Evolutionary conservation across 371 early-diverging fungal genomes (phyloP), one percentile per base, ranked within the genome.

Genomic region (Aphelidium insulamus): DNA sequence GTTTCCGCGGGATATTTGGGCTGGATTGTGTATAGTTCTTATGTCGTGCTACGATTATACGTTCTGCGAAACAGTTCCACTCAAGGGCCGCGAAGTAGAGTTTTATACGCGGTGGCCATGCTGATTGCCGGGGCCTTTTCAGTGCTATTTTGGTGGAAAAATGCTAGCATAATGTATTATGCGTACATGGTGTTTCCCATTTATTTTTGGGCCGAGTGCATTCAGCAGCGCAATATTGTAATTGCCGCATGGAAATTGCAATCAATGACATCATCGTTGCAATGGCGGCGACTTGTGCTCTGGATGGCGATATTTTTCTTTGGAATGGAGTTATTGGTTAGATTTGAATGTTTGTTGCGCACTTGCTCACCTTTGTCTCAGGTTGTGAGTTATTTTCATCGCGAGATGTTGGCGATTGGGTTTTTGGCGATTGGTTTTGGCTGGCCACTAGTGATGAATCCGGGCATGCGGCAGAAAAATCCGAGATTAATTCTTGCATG

Each of bases 1-100:
- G 70, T 92, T 22, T 71, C 81, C 5, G 48, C 58, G 14, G 94
- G 94, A n/a, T 92, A 84, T 46, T 34, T 80, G 15, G 87, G 88
- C 19, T 90, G 94, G 88, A 83, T 90, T 40, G 38, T 60, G 0
- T 85, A 71, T 49, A 77, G 80, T 38, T 47, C n/a, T n/a, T n/a
- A n/a, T n/a, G n/a, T 26, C 26, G 26, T 14, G 9, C 2, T n/a
- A 14, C 26, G n/a, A 26, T 14, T 10, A n/a, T 14, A 26, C n/a
- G 3, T 2, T 26, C 26, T 9, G 6, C 23, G 23, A 23, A 9
- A 6, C 23, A 5, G 6, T 23, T 5, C 23, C 23, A 9, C 23
- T 5, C 9, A 5, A 9, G 6, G 6, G 23, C 4, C 26, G n/a
- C 4, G 9, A 26, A 10, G n/a, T 7, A n/a, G 8, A 2, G 26